Base-by-base conservation (phyloP, 1,284 basidiomycete species). In the Cerrena zonata region DNA sequence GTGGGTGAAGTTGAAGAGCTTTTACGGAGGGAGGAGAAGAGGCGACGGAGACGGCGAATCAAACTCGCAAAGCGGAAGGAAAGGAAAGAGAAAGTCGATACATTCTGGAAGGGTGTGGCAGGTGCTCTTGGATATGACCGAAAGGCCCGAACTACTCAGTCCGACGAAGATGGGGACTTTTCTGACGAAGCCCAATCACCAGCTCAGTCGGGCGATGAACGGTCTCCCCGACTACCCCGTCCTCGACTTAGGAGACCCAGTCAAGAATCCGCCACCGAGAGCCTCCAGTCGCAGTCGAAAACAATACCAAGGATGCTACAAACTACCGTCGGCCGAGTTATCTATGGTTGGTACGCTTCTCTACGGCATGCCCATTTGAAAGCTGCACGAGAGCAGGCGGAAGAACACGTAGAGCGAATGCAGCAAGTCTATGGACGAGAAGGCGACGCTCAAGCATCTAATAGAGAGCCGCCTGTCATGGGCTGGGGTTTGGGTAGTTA, bases 401-500 rank as follows among this genome's bases (percentile, higher is more conserved):
- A 73, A 4, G 86, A 86, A 61, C 77, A 79, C 4, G 76, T 75
- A 2, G 78, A 83, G 59, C 72, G 81, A 21, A 76, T 86, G 18
- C 74, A 80, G 22, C 76, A 79, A 58, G 72, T 81, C 42, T 82
- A 79, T 43, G 69, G 68, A 45, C 61, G 72, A 11, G 72, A 74
- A 27, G 58, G 51, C 40, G 22, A 60, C 57, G 2, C 59, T 66
- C 48, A 48, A 60, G 46, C 36, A 41, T 13, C 57, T 58, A 24
- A 61, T 67, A 39, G 59, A 53, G 22, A 51, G 24, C 61, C 59
- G 53, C 58, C 56, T 15, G 63, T 65, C 18, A 67, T 73, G 18
- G 82, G 82, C 1, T 90, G 87, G 86, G 84, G 84, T 0, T 66
- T 90, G 27, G 86, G 88, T 1, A 80, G 79, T 52, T 88, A 82